Base-by-base conservation (phyloP, 2,329 filamentous ascomycete genomes). In the Paraphoma sp. region DNA sequence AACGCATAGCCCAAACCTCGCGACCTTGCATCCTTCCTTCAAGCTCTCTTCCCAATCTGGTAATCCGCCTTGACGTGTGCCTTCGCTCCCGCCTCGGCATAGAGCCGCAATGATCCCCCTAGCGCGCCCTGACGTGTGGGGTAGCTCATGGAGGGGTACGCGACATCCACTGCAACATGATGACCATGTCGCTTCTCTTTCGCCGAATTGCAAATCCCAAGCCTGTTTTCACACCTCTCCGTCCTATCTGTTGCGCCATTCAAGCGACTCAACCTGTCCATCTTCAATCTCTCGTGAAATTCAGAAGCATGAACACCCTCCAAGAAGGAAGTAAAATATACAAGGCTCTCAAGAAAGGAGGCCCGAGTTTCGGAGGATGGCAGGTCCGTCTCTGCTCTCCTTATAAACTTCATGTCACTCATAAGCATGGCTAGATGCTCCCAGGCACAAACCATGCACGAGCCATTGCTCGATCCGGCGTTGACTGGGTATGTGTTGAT, bases 401-500 rank as follows among this genome's bases (percentile, higher is more conserved):
- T 10, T 7, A 17, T 16, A 5, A 33, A 10, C n/a, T 16, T 17
- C 18, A 12, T 23, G 28, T 51, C 1, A 38, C n/a, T 54, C 23
- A 53, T 45, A 33, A 17, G n/a, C 16, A 28, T 23, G n/a, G 1
- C n/a, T 17, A 65, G 61, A 63, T 56, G 55, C 53, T 66, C 12
- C 62, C 83, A 1, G 83, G 84, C 4, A 76, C 81, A n/a, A 84
- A 86, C 59, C 77, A 82, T 58, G 80, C 82, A 17, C 77, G 84
- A 48, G 75, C 81, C 14, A 83, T 86, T 59, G 83, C 83, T 7
- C 77, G 82, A 41, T 79, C 80, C 36, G 81, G 81, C 7, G 81
- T 83, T 29, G 82, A 85, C 60, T 84, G 84, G 80, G 79, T 85
- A 33, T 81, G 80, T 56, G 79, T 86, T 17, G 83, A 86, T 64